phyloP scores from a whole-genome alignment of 257 asterid genomes.

The Nicotiana knightiana region DNA sequence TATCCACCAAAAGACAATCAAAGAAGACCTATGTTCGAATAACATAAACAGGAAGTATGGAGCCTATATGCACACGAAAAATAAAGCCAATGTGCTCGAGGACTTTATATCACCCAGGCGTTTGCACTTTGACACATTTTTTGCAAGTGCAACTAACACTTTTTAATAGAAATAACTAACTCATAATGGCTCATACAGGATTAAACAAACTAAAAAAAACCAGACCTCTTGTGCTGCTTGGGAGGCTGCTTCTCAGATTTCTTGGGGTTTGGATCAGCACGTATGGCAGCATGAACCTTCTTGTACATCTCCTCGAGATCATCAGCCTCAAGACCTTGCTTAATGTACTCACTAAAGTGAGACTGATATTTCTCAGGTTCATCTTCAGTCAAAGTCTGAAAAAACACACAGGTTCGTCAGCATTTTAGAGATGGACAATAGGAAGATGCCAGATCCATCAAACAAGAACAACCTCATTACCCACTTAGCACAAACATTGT shows the following conservation, averaged over 20 bases:
- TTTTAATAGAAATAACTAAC: not conserved
- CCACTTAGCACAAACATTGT: not conserved
- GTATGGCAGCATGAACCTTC: constrained; percentile 73
- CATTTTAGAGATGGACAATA: not conserved
- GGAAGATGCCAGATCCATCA: not conserved
- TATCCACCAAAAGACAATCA: not conserved
- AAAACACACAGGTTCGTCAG: not conserved
- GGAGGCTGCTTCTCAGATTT: constrained; percentile 53
- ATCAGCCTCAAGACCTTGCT: constrained; percentile 46
- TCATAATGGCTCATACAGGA: not conserved
- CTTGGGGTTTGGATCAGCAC: constrained; percentile 54
- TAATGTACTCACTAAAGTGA: constrained; percentile 56
- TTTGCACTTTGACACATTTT: not conserved
- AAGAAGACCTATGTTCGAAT: not conserved
- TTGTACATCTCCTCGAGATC: constrained; percentile 51
- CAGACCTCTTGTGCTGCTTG: constrained; percentile 64
- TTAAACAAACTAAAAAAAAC: not conserved
- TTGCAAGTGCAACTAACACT: not conserved
- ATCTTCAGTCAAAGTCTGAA: constrained; percentile 53
- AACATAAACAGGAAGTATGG: not conserved
- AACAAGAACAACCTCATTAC: not conserved
- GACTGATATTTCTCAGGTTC: constrained; percentile 73
- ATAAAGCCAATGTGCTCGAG: not conserved
- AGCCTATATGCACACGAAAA: not conserved
- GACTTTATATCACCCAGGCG: not conserved